These are phyloP conservation scores for Phytopythium oedochilum DNA, from an alignment of 352 stramenopile species.

Conservation along the genomic window DNA sequence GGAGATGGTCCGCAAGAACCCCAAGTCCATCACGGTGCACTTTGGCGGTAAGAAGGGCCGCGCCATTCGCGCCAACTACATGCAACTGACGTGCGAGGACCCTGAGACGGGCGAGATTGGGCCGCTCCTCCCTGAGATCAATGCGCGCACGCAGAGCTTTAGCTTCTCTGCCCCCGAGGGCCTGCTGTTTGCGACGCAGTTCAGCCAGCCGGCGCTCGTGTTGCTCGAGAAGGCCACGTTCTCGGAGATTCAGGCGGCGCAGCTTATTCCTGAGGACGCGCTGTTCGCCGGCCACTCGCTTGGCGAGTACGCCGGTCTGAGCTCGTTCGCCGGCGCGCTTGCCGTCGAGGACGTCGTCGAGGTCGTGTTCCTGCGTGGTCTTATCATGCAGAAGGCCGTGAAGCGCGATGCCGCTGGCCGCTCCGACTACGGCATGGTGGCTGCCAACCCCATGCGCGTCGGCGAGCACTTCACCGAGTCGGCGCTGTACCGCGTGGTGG, in stretches of 20 bases:
- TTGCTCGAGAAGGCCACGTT: slow-evolving; percentile 84
- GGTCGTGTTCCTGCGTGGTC: slow-evolving; percentile 78
- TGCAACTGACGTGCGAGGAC: slow-evolving; percentile 71
- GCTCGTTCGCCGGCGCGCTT: slow-evolving; percentile 66
- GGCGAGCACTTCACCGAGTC: slow-evolving; percentile 67
- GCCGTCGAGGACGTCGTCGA: slow-evolving; percentile 72
- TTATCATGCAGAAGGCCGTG: slow-evolving; percentile 61
- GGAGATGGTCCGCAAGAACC: slow-evolving; percentile 85
- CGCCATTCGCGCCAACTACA: slow-evolving; percentile 85
- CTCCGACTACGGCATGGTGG: slow-evolving; percentile 88
- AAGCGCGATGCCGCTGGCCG: slow-evolving; percentile 51
- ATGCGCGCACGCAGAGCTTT: slow-evolving; percentile 74
- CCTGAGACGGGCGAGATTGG: slow-evolving; percentile 37
- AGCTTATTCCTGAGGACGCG: slow-evolving; percentile 69
- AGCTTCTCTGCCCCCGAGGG: slow-evolving; percentile 73
- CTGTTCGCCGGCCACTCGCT: slow-evolving; percentile 87
- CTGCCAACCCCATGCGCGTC: slow-evolving; percentile 73
- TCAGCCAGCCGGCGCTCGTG: slow-evolving; percentile 79
- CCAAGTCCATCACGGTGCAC: slow-evolving; percentile 76
- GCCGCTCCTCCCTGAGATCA: slow-evolving; percentile 79
- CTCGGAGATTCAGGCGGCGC: slow-evolving; percentile 65
- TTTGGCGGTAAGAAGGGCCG: slow-evolving; percentile 81
- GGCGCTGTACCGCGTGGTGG: slow-evolving; percentile 64
- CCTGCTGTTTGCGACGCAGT: slow-evolving; percentile 84
- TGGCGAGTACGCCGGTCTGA: slow-evolving; percentile 83